Percentiles rank a stretch among this genome's conserved stretches.
Evolutionary conservation across 78 protist species (phyloP).

Genomic region (Guillardia theta): DNA sequence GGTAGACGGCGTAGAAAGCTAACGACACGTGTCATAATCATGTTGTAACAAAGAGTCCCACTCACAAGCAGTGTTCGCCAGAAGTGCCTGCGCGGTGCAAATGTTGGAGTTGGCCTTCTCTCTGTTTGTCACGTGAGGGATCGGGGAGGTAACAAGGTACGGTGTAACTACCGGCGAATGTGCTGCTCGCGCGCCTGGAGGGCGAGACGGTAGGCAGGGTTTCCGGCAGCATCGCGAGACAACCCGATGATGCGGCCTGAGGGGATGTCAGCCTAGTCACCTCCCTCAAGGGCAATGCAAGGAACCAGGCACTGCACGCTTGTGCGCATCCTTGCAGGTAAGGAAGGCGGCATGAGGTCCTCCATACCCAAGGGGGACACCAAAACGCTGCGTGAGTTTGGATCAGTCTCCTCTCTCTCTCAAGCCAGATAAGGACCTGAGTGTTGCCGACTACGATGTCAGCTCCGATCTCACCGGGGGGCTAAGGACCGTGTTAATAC

Average conservation of each 20-base stretch:
- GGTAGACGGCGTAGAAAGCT: constrained; percentile 94
- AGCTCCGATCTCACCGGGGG: constrained; percentile 86
- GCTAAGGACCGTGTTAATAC: too few species aligned
- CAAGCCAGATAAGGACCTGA: too few species aligned
- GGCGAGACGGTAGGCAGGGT: constrained; percentile 89
- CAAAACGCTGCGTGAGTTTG: constrained; percentile 96
- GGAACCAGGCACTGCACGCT: constrained; percentile 89
- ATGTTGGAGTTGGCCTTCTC: constrained; percentile 89
- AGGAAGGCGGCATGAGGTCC: constrained; percentile 99
- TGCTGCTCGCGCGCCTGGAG: constrained; percentile 99
- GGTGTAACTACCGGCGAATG: constrained; percentile 85
- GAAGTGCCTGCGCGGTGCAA: constrained; percentile 97
- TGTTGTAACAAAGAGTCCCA: too few species aligned
- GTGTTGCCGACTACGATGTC: constrained; percentile 89
- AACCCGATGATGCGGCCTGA: constrained; percentile 96
- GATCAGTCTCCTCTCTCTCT: too few species aligned
- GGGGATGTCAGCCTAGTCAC: too few species aligned
- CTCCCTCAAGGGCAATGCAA: too few species aligned
- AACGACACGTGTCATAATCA: too few species aligned
- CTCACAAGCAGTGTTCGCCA: constrained; percentile 94
- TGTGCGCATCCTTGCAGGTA: constrained; percentile 70
- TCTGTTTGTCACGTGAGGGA: background rate
- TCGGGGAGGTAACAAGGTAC: too few species aligned
- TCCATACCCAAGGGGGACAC: constrained; percentile 93
- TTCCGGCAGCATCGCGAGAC: constrained; percentile 65